Evolutionary conservation across 2,329 filamentous ascomycete species (phyloP).

Genomic region (Leptosphaerulina australis): DNA sequence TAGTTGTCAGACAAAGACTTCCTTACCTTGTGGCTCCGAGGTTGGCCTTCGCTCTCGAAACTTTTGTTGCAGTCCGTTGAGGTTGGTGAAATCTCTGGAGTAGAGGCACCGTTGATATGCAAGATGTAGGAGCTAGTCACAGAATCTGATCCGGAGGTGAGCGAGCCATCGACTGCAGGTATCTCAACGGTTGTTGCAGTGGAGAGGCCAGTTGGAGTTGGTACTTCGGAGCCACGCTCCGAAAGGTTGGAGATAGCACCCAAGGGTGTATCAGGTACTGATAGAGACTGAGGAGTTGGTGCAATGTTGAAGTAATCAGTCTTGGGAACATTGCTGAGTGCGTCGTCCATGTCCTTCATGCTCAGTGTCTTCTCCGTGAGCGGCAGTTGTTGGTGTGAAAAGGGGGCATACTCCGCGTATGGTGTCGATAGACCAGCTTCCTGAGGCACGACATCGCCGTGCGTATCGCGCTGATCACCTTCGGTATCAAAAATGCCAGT

Average conservation of each 20-base stretch:
- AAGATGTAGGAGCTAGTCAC: constrained; percentile 91
- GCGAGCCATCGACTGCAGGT: constrained; percentile 82
- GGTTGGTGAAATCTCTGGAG: constrained; percentile 9
- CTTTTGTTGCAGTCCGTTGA: constrained; percentile 15
- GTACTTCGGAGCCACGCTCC: constrained; percentile 20
- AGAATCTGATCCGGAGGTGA: constrained; percentile 88
- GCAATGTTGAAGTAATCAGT: constrained; percentile 3
- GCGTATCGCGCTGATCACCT: constrained; percentile 26
- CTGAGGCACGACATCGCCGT: constrained; percentile 23
- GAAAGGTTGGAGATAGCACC: constrained; percentile 18
- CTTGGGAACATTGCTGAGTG: not conserved
- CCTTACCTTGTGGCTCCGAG: constrained; percentile 22
- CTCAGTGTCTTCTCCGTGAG: constrained; percentile 10
- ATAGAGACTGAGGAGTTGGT: not conserved
- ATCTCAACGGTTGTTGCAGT: not conserved
- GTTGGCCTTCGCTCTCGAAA: constrained; percentile 16
- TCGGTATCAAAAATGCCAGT: constrained; percentile 31
- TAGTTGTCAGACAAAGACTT: constrained; percentile 18
- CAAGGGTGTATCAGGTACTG: not conserved
- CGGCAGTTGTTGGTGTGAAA: constrained; percentile 3
- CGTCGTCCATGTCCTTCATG: constrained; percentile 10
- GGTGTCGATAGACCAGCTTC: constrained; percentile 20
- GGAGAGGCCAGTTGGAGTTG: constrained; percentile 6
- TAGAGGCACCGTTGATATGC: constrained; percentile 77
- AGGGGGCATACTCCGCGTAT: constrained; percentile 1